Conservation (phyloP, 1,284 basidiomycete genomes). For the Microbotryum lychnidis-dioicae region DNA sequence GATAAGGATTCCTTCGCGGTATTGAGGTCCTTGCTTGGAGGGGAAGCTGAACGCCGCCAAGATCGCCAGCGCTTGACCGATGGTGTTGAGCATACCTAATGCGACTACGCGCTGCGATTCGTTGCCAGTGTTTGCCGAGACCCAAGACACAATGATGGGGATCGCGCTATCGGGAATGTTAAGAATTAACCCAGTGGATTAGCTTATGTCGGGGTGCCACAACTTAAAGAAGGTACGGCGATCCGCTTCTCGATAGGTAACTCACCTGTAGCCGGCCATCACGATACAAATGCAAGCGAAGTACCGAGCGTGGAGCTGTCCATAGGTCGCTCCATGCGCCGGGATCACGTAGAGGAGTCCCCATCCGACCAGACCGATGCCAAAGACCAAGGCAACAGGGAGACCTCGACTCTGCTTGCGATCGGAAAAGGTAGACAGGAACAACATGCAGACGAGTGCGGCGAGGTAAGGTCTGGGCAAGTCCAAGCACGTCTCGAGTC, state of each 20-base stretch:
- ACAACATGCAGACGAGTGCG: conserved; percentile 44
- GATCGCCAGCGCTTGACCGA: conserved; percentile 45
- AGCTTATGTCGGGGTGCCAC: too few relatives aligned
- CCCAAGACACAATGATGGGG: conserved; percentile 36
- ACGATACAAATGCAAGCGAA: conserved; percentile 40
- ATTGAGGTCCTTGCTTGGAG: conserved; percentile 40
- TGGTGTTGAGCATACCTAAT: conserved; percentile 44
- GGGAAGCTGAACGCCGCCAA: conserved; percentile 46
- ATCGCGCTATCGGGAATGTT: conserved; percentile 35
- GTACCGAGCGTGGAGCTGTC: too few relatives aligned
- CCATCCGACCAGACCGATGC: conserved; percentile 44
- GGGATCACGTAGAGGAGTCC: conserved; percentile 38
- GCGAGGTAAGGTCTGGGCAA: conserved; percentile 28
- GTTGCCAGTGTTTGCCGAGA: conserved; percentile 38
- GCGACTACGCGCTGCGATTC: conserved; percentile 42
- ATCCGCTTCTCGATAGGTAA: too few relatives aligned
- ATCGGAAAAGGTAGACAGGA: conserved; percentile 61
- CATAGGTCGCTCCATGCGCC: conserved; percentile 23
- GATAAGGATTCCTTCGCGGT: conserved; percentile 40
- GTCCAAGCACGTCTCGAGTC: too few relatives aligned
- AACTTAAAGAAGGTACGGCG: too few relatives aligned
- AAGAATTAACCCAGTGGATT: too few relatives aligned
- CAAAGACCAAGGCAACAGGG: conserved; percentile 39
- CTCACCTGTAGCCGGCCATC: conserved; percentile 33
- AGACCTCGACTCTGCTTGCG: conserved; percentile 59